Evolutionary conservation across 208 protist species (phyloP), one percentile per base, ranked within the genome.

Genomic region (Trypanosoma vivax): DNA sequence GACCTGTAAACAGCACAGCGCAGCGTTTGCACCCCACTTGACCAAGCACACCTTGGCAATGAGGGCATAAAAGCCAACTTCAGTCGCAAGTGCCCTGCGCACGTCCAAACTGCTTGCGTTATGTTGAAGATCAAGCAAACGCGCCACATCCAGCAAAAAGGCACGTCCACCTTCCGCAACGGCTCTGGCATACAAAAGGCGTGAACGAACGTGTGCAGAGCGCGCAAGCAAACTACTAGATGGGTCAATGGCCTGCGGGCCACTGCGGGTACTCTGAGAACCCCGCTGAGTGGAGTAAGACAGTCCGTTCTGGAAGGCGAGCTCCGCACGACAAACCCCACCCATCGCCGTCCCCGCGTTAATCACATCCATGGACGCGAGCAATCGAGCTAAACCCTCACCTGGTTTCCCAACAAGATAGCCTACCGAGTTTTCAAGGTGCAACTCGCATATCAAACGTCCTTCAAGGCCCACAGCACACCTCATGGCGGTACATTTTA

Each of bases 381-480:
- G 91, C 86, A 93, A 92, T 62, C 91, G 67, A 58, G 84, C 87
- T 57, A 96, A 60, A n/a, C 86, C 90, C 14, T 63, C 54, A 65
- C 77, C 85, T 23, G 65, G 58, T 48, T 76, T 39, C n/a, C 86
- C 90, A 65, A 96, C 90, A 33, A 96, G 58, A 51, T 84, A 94
- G 31, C 90, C 90, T 11, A 82, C 52, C 27, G 78, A 77, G 53
- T 82, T 76, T 18, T 90, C 78, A 65, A 96, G 94, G 58, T 77
- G 66, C 33, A 96, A 69, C 70, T 90, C 79, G 57, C 70, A 79
- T 14, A 80, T 91, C 11, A 77, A 38, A 55, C 74, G 86, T 34
- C 67, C 80, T 56, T 94, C 85, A 58, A 91, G 92, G 42, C 90
- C 90, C 86, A 96, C 92, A 63, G 93, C 92, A 19, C 88, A 64